Base-by-base conservation (phyloP, 192 early-diverging fungal species). In the Coemansia sp. region DNA sequence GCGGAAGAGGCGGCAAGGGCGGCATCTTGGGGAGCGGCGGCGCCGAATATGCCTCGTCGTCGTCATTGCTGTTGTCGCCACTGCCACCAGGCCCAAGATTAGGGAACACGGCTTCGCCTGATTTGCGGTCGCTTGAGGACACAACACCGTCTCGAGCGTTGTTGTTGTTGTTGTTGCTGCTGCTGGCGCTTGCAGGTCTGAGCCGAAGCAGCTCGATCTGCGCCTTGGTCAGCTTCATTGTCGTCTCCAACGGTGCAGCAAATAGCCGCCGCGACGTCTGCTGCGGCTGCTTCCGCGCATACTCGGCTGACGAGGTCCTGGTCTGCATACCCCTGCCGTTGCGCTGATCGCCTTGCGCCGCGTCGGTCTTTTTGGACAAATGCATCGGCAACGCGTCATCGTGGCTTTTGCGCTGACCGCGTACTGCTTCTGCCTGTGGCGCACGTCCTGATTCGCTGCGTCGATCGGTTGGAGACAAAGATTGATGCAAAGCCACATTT, bases 1-100 rank as follows among this genome's bases (percentile, higher is more conserved):
- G 16, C 7, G 59, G 59, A 20, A 31, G 5, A 16, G 56, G 64
- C 28, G 76, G 71, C 18, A 61, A 61, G 7, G 68, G 64, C 1
- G 77, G 77, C 57, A 79, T 59, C 57, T 79, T 69, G 33, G 77
- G 77, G 54, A 77, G 32, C 7, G 71, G 67, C 7, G 77, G 71
- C 56, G 66, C 61, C 52, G 52, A 45, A 45, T 16, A 45, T 16
- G 11, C 42, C 11, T 45, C 42, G 7, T 45, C 12, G 14, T 45
- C 42, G 12, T 45, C 33, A 49, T 12, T 49, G 28, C 66, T 60
- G 36, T 28, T 45, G 16, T 60, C 58, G 30, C 10, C 33, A 16
- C 33, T 45, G 16, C 51, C 58, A 25, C 10, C 33, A 16, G 32
- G 31, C 4, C 17, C 31, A 17, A 31, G 28, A 8, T 5, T 31